Base-by-base conservation (phyloP, 2,329 filamentous ascomycete genomes). In the Atkinsonella texensis region DNA sequence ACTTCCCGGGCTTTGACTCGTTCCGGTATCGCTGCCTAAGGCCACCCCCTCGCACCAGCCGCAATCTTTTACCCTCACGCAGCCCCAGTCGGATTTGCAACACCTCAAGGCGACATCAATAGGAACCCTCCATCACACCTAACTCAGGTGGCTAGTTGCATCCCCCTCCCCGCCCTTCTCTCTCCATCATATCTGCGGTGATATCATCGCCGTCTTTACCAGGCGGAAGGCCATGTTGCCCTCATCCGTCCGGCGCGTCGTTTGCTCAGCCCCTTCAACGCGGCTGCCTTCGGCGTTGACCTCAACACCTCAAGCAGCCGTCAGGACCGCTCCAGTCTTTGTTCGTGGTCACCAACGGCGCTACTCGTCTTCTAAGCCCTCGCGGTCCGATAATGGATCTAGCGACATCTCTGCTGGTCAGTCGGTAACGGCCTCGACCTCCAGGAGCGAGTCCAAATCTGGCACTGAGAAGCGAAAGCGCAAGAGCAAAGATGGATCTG, bases 301-400 rank as follows among this genome's bases (percentile, higher is more conserved):
- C 57, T 60, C 70, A 44, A 66, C 66, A 50, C 58, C 73, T 56
- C 71, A 70, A 60, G 63, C 66, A 45, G 61, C 65, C 48, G 61
- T 67, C 52, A 61, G 62, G 48, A 58, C 67, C 52, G 56, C 60
- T 47, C 62, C 66, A 40, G 52, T 70, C 58, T 66, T 69, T 58
- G 60, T 65, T 55, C 64, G 68, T 50, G 59, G 65, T 54, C 75
- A 75, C 58, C 77, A 79, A 66, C 70, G 76, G 59, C 71, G 78
- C 57, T 79, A 72, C 60, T 81, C 79, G 11, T 81, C 79, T 32
- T 81, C 79, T 35, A 82, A 81, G 63, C 77, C 79, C n/a, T 81
- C 77, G 39, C 75, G 74, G 58, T 74, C 77, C n/a, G 76, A 78
- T 55, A 77, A 76, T 59, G 77, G 74, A 10, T 67, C 76, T 31